A percentile compares a stretch with the other conserved stretches of the same genome.
These are phyloP conservation scores for Trichoderma asperelloides DNA, from an alignment of 495 filamentous ascomycete species.

Conservation along the genomic window DNA sequence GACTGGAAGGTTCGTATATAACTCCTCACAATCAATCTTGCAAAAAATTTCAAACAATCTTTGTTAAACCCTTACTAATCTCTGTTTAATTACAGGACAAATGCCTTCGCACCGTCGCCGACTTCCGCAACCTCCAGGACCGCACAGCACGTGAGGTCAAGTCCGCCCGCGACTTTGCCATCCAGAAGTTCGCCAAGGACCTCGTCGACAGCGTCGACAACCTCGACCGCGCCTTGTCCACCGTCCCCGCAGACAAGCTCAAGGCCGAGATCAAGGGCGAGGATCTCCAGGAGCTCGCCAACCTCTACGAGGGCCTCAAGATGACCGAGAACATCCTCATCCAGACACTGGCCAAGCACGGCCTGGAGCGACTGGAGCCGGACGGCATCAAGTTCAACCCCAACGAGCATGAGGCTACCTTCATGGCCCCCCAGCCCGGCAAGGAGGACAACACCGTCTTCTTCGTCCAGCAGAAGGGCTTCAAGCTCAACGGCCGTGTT, in stretches of 20 bases:
- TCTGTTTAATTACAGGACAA: constrained; percentile 55
- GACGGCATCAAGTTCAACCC: constrained; percentile 79
- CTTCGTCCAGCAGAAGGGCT: constrained; percentile 90
- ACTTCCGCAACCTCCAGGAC: constrained; percentile 95
- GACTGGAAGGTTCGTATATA: constrained; percentile 68
- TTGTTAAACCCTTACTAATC: background rate
- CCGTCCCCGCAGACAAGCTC: constrained; percentile 68
- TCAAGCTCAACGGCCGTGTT: constrained; percentile 79
- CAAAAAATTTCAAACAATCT: background rate
- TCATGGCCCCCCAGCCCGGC: constrained; percentile 72
- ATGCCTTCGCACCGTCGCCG: constrained; percentile 84
- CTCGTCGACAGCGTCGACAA: constrained; percentile 93
- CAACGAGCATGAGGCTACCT: constrained; percentile 91
- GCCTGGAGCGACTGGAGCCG: constrained; percentile 82
- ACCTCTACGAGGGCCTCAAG: constrained; percentile 77
- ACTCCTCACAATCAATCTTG: constrained; percentile 9
- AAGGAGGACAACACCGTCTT: constrained; percentile 90
- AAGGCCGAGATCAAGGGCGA: constrained; percentile 42
- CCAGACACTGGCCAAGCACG: constrained; percentile 85
- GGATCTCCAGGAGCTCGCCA: constrained; percentile 59
- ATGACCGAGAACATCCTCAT: constrained; percentile 92
- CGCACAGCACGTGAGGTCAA: constrained; percentile 88
- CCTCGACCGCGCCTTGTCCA: constrained; percentile 79
- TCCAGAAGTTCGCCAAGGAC: constrained; percentile 89
- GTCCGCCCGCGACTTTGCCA: constrained; percentile 78